Conservation (phyloP, 75 land plant species). For the Pinus albicaulis region DNA sequence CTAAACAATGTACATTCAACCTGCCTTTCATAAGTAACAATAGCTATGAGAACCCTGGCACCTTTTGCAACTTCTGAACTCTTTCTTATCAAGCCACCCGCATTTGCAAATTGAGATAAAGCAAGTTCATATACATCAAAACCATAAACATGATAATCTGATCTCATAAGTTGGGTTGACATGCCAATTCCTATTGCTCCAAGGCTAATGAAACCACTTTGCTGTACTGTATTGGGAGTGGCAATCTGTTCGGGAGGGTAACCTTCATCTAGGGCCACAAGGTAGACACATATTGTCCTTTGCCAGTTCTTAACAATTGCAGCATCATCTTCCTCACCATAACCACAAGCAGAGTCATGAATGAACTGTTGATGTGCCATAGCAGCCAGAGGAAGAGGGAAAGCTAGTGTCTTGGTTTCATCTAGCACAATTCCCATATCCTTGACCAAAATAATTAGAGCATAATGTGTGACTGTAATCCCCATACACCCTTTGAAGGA, state of each 20-base stretch:
- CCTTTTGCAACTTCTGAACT: slow-evolving; percentile 76
- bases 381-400: no score
- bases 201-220: slow-evolving; percentile 90
- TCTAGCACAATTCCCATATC: no score
- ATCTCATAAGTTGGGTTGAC: slow-evolving; percentile 75
- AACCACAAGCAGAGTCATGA: no score
- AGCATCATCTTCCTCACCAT: no score
- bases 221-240: slow-evolving; percentile 29
- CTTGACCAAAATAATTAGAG: no score
- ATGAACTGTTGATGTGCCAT: no score
- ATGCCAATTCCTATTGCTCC: slow-evolving; percentile 99
- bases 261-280: no score
- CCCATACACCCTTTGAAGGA: no score
- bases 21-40: slow-evolving; percentile 93
- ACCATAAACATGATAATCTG: slow-evolving; percentile 62
- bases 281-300: no score
- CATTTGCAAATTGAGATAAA: slow-evolving; percentile 54
- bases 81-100: slow-evolving; percentile 61
- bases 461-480: no score
- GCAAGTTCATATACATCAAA: slow-evolving; percentile 90
- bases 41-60: slow-evolving; percentile 60
- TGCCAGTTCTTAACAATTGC: no score
- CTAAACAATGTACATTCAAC: slow-evolving; percentile 84
- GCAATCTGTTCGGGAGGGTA: slow-evolving; percentile 25
- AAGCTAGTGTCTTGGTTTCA: no score